These are phyloP conservation scores for Neurospora sublineolata DNA, from an alignment of 495 filamentous ascomycete genomes.

Conservation along the genomic window DNA sequence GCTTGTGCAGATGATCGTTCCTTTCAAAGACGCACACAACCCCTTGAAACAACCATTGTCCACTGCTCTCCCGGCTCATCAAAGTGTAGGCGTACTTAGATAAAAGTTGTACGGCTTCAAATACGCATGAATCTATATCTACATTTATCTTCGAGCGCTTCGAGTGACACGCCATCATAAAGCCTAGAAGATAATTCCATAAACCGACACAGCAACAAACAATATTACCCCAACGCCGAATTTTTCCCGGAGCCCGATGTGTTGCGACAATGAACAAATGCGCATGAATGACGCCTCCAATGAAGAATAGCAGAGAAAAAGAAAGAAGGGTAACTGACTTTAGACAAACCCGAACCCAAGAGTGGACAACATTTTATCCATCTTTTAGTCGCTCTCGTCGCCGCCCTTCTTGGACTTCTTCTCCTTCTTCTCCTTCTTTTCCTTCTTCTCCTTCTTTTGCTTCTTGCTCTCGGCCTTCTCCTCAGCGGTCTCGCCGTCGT, in stretches of 20 bases:
- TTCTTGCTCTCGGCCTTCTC: slow-evolving; percentile 65
- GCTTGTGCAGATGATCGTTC: background rate
- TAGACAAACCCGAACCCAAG: background rate
- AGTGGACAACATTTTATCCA: background rate
- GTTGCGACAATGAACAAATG: background rate
- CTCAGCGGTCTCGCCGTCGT: slow-evolving; percentile 68
- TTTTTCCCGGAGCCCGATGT: background rate
- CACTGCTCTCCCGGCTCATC: background rate
- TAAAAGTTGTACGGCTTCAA: background rate
- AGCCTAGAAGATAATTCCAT: background rate
- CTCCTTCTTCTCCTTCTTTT: slow-evolving; percentile 45
- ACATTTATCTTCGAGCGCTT: background rate
- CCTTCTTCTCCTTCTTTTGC: slow-evolving; percentile 65
- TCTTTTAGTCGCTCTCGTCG: slow-evolving; percentile 30
- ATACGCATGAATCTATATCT: background rate
- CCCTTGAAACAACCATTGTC: background rate
- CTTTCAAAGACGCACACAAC: background rate
- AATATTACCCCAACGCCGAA: background rate
- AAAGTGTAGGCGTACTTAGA: background rate
- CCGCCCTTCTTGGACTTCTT: slow-evolving; percentile 43
- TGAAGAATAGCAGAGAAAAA: background rate
- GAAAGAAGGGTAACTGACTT: background rate
- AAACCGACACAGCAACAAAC: background rate
- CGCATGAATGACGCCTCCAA: background rate
- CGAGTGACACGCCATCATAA: background rate